These are phyloP conservation scores for Colletotrichum sp. DNA, from an alignment of 2,329 filamentous ascomycete genomes.

Conservation along the genomic window DNA sequence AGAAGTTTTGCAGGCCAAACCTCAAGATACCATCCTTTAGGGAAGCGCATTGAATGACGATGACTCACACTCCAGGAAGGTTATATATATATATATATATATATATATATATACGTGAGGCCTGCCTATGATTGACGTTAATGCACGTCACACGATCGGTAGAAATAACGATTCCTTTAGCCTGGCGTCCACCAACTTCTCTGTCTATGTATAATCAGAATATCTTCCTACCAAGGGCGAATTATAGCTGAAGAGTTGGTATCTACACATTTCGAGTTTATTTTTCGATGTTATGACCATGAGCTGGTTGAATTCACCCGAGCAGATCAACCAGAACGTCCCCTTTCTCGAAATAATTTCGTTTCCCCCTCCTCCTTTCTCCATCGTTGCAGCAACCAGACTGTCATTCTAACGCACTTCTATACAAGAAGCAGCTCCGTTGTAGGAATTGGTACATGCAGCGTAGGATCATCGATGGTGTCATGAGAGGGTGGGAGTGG, in stretches of 20 bases:
- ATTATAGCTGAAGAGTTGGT: neutral
- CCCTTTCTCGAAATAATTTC: neutral
- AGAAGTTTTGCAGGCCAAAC: no score
- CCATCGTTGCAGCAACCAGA: neutral
- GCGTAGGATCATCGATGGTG: neutral
- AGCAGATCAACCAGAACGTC: rapidly evolving
- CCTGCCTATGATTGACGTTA: neutral
- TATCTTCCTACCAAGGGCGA: rapidly evolving
- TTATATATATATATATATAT: no score
- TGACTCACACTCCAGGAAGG: no score
- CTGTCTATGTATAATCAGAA: rapidly evolving
- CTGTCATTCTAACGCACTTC: neutral
- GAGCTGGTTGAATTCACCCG: neutral
- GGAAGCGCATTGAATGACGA: no score
- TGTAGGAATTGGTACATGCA: neutral
- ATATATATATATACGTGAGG: neutral
- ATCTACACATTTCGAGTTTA: neutral
- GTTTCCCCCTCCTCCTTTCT: neutral
- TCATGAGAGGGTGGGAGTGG: no score
- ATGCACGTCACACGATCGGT: rapidly evolving
- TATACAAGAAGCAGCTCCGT: neutral
- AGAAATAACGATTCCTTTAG: no score
- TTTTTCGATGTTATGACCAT: neutral
- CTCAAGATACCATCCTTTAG: no score
- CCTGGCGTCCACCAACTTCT: neutral